These are phyloP conservation scores for Malassezia furfur DNA, from an alignment of 1,284 basidiomycete genomes.

Conservation along the genomic window DNA sequence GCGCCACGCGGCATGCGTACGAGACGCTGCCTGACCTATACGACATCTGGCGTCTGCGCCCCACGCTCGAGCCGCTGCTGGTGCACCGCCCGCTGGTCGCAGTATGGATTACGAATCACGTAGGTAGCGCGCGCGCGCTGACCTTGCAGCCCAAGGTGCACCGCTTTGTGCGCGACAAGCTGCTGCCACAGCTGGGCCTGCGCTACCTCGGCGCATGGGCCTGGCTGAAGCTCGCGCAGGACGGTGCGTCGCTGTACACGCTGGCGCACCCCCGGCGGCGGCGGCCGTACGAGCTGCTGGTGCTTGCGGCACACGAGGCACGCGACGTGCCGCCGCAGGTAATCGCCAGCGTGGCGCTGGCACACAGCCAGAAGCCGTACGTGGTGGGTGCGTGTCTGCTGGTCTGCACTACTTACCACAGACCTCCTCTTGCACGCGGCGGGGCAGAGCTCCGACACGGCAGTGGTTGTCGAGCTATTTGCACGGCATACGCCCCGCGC, in stretches of 20 bases:
- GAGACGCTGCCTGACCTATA: conserved; percentile 15
- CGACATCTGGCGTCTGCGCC: conserved; percentile 19
- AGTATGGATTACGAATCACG: conserved; percentile 20
- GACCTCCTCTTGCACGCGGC: not conserved
- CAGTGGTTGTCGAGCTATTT: conserved; percentile 36
- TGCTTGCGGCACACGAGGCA: conserved; percentile 1
- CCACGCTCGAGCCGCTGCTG: conserved; percentile 15
- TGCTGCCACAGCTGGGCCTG: conserved; percentile 12
- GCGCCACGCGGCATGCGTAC: conserved; percentile 1
- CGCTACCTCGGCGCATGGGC: conserved; percentile 7
- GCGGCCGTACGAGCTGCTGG: conserved; percentile 19
- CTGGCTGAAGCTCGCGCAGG: conserved; percentile 19
- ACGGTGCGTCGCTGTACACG: conserved; percentile 5
- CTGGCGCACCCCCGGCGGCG: conserved; percentile 2
- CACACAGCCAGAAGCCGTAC: conserved; percentile 16
- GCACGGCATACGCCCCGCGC: conserved; percentile 37
- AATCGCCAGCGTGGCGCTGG: conserved; percentile 5
- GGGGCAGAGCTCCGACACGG: conserved; percentile 3
- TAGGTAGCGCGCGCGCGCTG: not conserved
- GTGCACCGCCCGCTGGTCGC: conserved; percentile 9
- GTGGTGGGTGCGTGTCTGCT: not conserved
- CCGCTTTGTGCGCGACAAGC: conserved; percentile 15
- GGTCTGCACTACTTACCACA: not conserved
- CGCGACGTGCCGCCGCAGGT: not conserved
- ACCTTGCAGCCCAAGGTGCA: conserved; percentile 14